Conservation (phyloP, 176 grass and related monocot species). For the Aegilops tauschii region DNA sequence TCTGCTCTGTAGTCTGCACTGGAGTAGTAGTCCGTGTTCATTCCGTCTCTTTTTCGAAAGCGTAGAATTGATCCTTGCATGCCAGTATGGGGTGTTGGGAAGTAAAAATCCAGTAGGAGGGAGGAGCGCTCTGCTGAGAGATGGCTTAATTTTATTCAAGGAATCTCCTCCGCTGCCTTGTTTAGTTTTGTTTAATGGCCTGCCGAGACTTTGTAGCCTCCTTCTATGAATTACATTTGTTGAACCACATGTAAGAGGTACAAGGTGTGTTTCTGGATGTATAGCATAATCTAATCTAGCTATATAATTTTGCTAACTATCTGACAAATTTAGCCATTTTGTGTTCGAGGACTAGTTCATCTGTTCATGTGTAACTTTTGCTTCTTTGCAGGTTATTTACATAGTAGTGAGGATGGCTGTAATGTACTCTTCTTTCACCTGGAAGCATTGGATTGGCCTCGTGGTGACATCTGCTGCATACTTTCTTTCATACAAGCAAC, state of each 20-base stretch:
- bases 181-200: background rate
- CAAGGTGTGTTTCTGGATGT: background rate
- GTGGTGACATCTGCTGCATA: slow-evolving; percentile 69
- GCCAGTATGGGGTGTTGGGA: background rate
- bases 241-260: background rate
- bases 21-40: background rate
- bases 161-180: background rate
- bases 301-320: background rate
- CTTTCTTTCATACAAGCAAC: slow-evolving; percentile 85
- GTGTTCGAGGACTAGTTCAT: background rate
- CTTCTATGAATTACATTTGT: background rate
- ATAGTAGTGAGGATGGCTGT: slow-evolving; percentile 74
- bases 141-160: slow-evolving; percentile 7
- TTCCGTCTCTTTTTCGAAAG: background rate
- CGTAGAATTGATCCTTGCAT: background rate
- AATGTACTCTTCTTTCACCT: slow-evolving; percentile 90
- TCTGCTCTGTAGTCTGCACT: background rate
- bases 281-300: background rate
- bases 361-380: background rate
- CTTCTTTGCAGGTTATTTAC: slow-evolving; percentile 57
- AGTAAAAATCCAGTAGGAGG: background rate
- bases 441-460: slow-evolving; percentile 98
- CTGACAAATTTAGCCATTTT: background rate
- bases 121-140: background rate
- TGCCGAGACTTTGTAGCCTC: background rate